Base-by-base conservation (phyloP, 2,329 filamentous ascomycete species). In the Exophiala aquamarina region DNA sequence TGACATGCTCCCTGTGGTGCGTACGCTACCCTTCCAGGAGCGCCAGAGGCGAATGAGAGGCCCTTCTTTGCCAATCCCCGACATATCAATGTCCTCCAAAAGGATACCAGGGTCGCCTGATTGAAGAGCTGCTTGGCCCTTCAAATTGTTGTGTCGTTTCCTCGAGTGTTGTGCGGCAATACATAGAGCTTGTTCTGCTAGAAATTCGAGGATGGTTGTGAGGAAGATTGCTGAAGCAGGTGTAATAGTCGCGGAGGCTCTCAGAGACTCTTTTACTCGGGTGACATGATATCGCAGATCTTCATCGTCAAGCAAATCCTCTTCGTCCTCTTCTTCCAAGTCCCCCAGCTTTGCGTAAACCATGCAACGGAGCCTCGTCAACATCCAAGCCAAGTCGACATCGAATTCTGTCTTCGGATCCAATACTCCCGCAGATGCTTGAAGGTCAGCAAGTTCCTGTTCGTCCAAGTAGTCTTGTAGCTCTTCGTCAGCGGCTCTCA, bases 301-400 rank as follows among this genome's bases (percentile, higher is more conserved):
- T 47, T 93, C 89, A 60, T 89, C 83, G 55, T 90, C 83, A 64
- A 94, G 87, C 62, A 89, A 89, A 41, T 84, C 82, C 63, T 96
- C 92, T 66, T 97, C 93, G 57, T 98, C 93, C 58, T 97, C 91
- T 70, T 98, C 93, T 67, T 98, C 94, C 78, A 98, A 84, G 63
- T 98, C 92, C 35, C 93, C 93, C 5, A 98, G 75, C 7, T 93
- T 91, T 7, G 91, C 97, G 66, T 97, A 97, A 17, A 98, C 92
- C 93, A 98, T 98, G 66, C 93, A 95, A 51, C 93, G 83, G 60
- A 98, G 72, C 44, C 93, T 83, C 0, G 91, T 93, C 57, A 93
- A 81, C 72, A 94, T 96, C 91, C 93, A 98, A 14, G 91, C 85
- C 46, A 91, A 77, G 63, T 96, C 88, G n/a, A 95, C 73, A 64